These are phyloP conservation scores for Bipolaris victoriae DNA, from an alignment of 2,329 filamentous ascomycete genomes.

Conservation along the genomic window DNA sequence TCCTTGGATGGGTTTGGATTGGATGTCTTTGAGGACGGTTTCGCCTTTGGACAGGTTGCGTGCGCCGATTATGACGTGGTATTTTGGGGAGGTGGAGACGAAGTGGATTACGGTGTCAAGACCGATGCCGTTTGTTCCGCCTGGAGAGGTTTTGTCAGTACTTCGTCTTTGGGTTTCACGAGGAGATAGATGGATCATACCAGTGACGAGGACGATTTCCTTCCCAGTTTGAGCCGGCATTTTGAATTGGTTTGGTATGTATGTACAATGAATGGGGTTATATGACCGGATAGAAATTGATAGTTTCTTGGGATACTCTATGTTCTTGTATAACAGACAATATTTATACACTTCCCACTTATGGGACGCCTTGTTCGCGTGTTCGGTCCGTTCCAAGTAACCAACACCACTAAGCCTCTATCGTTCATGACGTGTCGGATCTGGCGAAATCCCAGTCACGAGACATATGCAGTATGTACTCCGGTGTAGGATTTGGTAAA, in stretches of 20 bases:
- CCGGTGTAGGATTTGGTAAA: background rate
- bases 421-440: background rate
- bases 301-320: background rate
- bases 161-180: background rate
- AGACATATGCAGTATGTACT: too few species aligned
- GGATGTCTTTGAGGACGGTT: constrained; percentile 37
- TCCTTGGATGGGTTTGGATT: constrained; percentile 34
- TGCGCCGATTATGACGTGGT: constrained; percentile 48
- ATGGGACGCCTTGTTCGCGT: background rate
- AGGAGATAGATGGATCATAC: constrained; percentile 2
- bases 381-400: background rate
- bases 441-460: background rate
- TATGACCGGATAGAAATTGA: too few species aligned
- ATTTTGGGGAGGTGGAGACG: constrained; percentile 31
- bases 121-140: constrained; percentile 47
- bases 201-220: constrained; percentile 41
- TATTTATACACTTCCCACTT: background rate
- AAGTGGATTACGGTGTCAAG: constrained; percentile 42
- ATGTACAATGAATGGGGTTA: background rate
- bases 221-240: constrained; percentile 23
- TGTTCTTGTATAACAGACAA: too few species aligned
- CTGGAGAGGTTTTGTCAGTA: constrained; percentile 23
- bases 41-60: constrained; percentile 43
- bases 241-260: background rate
- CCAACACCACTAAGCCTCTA: background rate